Evolutionary conservation across 108 stramenopile genomes (phyloP).

Genomic region (Pseudonitzschia delicatissima): DNA sequence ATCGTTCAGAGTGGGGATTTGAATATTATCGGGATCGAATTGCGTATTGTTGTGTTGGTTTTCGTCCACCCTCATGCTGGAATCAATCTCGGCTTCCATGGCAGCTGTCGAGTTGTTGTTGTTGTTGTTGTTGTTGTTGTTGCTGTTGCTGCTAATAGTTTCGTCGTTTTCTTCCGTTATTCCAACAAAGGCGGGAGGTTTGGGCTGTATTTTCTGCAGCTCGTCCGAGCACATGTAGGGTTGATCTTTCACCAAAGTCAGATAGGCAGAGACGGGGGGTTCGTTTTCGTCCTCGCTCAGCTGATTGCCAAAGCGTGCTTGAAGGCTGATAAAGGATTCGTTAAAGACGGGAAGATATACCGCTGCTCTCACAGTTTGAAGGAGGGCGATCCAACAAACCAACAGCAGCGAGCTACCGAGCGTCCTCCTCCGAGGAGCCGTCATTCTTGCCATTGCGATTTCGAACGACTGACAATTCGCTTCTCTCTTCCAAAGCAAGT

Average conservation of each 20-base stretch:
- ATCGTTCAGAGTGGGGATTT: not conserved
- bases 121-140: not conserved
- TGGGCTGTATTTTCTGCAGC: not conserved
- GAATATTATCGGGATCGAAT: not conserved
- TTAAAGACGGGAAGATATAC: slow-evolving; percentile 20
- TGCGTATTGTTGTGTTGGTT: not conserved
- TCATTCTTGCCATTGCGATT: no score
- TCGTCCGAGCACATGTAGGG: slow-evolving; percentile 1
- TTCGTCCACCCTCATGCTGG: not conserved
- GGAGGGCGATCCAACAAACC: no score
- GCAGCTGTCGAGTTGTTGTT: not conserved
- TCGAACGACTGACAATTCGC: no score
- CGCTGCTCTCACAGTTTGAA: not conserved
- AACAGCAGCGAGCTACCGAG: no score
- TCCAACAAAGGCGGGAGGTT: not conserved
- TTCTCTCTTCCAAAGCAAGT: no score
- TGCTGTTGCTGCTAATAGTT: not conserved
- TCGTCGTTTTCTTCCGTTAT: not conserved
- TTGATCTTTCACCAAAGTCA: not conserved
- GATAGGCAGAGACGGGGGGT: slow-evolving; percentile 12
- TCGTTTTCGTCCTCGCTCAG: not conserved
- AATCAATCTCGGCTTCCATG: not conserved
- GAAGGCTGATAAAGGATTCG: slow-evolving; percentile 15
- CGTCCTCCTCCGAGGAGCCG: no score
- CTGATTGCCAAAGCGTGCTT: slow-evolving; percentile 16